Conservation (phyloP, 176 grass and related monocot species). For the Pontederia crassipes region DNA sequence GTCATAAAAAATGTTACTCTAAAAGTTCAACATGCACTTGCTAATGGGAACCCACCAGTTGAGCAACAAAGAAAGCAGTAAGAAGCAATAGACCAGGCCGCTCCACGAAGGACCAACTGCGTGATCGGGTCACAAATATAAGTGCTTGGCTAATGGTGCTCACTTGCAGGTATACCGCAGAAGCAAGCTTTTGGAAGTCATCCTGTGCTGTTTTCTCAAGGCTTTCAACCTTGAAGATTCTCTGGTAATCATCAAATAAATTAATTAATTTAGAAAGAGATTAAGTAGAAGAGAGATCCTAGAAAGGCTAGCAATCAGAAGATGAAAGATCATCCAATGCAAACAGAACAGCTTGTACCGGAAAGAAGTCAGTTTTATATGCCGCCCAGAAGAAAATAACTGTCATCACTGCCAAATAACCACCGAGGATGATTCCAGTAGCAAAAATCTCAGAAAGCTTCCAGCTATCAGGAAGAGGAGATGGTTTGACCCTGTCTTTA, state of each 20-base stretch:
- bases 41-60: conserved; percentile 32
- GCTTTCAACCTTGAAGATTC: conserved; percentile 70
- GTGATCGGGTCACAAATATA: conserved; percentile 80
- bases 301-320: not conserved
- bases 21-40: not conserved
- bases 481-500: conserved; percentile 88
- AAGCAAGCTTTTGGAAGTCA: conserved; percentile 75
- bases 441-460: conserved; percentile 88
- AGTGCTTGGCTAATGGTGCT: conserved; percentile 86
- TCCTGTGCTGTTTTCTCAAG: conserved; percentile 76
- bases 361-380: conserved; percentile 79
- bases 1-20: not conserved
- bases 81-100: conserved; percentile 72
- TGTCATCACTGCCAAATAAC: conserved; percentile 84
- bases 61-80: conserved; percentile 69
- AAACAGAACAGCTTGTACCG: conserved; percentile 26
- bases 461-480: conserved; percentile 79
- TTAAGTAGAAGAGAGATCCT: not conserved
- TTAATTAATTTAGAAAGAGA: not conserved
- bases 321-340: not conserved
- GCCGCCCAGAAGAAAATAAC: conserved; percentile 96
- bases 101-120: conserved; percentile 87
- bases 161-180: conserved; percentile 86
- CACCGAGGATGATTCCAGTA: conserved; percentile 68
- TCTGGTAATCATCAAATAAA: conserved; percentile 32